Conservation (phyloP, 495 filamentous ascomycete genomes). For the Aspergillus leporis region DNA sequence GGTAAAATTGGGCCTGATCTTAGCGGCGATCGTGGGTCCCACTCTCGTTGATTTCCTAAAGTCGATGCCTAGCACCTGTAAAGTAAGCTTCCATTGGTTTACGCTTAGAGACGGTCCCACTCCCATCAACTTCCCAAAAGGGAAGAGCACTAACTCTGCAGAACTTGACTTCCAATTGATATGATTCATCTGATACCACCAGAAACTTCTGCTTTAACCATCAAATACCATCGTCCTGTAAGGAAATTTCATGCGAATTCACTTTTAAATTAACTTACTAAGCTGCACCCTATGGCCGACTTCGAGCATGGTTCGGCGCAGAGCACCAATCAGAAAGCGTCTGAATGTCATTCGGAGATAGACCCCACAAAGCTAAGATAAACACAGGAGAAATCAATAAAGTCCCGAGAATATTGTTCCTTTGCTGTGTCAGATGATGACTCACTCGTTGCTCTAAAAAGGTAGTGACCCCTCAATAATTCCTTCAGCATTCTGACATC, state of each 20-base stretch:
- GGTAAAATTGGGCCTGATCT: too few species aligned
- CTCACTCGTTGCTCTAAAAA: neutral
- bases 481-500: neutral
- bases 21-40: too few species aligned
- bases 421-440: neutral
- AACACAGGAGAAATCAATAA: neutral
- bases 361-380: neutral
- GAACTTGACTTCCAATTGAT: neutral
- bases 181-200: neutral
- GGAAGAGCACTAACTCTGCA: neutral
- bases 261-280: too few species aligned
- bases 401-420: too few species aligned
- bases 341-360: neutral
- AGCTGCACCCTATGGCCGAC: neutral
- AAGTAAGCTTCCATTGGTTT: neutral
- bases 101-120: neutral
- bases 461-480: neutral
- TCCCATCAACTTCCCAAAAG: constrained; percentile 1
- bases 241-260: neutral
- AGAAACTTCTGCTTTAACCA: neutral
- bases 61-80: too few species aligned
- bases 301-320: neutral
- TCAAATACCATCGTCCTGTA: neutral
- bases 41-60: neutral
- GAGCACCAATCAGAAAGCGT: neutral